Base-by-base conservation (phyloP, 441 rosid species). In the Codiaeum variegatum region DNA sequence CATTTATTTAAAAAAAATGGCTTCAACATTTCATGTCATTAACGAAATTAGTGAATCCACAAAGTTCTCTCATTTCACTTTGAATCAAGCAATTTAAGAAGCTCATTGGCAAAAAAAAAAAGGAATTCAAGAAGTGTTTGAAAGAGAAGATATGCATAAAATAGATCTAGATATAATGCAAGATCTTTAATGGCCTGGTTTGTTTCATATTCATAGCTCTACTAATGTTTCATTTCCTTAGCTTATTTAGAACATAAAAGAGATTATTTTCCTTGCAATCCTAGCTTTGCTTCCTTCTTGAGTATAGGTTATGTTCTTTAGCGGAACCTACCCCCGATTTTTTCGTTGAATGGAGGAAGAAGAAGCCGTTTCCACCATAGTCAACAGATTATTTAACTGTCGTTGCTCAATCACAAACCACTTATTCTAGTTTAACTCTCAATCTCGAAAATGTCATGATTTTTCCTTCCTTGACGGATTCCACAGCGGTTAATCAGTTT, bases 181-280 rank as follows among this genome's bases (percentile, higher is more conserved):
- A n/a, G n/a, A n/a, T n/a, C n/a, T n/a, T n/a, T n/a, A n/a, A n/a
- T n/a, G n/a, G n/a, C n/a, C n/a, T n/a, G n/a, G n/a, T n/a, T n/a
- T n/a, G n/a, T n/a, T n/a, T n/a, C n/a, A n/a, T 7, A 49, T 46
- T 78, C 86, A 88, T 67, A 85, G 80, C 75, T 88, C 96, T 62
- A 79, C 88, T 65, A 78, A 83, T 15, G 96, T 92, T 44, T 94
- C 99, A 19, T 84, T 94, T 54, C 93, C 97, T 80, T 98, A 94
- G 78, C 94, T 94, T 72, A 90, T 94, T 69, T 96, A 94, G 71
- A 94, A 92, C 83, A 96, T 94, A 18, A 76, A 96, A 72, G 99
- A 95, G 60, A 92, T 92, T 44, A 91, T 95, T 69, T 88, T 79
- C 99, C 99, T 76, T 91, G 94, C 75, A 94, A 94, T 83, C 97